These are phyloP conservation scores for Coleophoma eucalyptorum DNA, from an alignment of 2,329 filamentous ascomycete species.

Conservation along the genomic window DNA sequence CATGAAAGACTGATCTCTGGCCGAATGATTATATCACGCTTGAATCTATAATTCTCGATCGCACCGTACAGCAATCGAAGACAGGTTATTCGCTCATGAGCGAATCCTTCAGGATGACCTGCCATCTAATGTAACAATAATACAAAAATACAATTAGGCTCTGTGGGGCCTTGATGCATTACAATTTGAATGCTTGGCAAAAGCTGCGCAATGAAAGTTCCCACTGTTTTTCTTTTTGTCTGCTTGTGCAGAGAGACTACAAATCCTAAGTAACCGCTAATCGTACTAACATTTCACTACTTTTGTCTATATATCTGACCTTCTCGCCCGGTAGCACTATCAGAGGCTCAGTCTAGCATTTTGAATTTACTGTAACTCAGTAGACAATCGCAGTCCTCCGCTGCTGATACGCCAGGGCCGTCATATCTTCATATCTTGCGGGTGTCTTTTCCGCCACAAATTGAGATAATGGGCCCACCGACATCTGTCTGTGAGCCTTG, in stretches of 20 bases:
- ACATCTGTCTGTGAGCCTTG: constrained; percentile 2
- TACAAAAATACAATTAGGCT: not conserved
- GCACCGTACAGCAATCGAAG: not conserved
- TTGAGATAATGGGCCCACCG: not conserved
- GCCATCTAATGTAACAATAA: not conserved
- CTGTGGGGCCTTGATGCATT: not conserved
- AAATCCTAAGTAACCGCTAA: not conserved
- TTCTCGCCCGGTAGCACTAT: not conserved
- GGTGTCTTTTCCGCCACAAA: constrained; percentile 1
- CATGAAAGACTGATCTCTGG: not conserved
- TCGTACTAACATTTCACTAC: not conserved
- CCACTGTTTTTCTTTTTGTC: not conserved
- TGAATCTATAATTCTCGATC: not conserved
- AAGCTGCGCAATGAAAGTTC: not conserved
- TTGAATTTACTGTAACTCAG: not conserved
- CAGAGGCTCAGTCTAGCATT: not conserved
- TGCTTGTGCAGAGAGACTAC: not conserved
- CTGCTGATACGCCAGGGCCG: constrained; percentile 1
- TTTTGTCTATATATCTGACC: not conserved
- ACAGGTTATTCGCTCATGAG: not conserved
- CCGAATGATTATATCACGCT: not conserved
- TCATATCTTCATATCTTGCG: not conserved
- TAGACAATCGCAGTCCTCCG: constrained; percentile 1
- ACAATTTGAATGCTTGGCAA: not conserved
- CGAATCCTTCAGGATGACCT: not conserved